These are phyloP conservation scores for Staphylotrichum tortipilum DNA, from an alignment of 495 filamentous ascomycete species.

Conservation along the genomic window DNA sequence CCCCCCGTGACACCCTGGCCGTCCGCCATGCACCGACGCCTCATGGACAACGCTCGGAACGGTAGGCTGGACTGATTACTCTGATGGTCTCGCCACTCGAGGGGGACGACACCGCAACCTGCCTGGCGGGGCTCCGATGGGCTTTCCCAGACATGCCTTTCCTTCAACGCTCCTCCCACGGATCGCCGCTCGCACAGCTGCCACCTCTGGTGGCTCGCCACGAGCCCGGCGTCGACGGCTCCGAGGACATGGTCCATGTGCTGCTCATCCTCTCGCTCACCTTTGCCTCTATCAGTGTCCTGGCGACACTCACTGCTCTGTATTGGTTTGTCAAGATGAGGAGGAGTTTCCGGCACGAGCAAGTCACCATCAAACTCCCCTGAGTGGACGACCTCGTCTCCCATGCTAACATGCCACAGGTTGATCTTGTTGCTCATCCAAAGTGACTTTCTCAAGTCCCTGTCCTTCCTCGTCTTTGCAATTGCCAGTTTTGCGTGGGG, in stretches of 20 bases:
- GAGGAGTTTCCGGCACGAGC: slow-evolving; percentile 66
- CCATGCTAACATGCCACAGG: slow-evolving; percentile 28
- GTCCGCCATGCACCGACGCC: slow-evolving; percentile 8
- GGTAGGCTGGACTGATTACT: slow-evolving; percentile 14
- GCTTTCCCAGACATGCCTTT: neutral
- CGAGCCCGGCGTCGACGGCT: neutral
- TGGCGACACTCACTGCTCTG: slow-evolving; percentile 42
- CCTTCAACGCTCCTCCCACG: neutral
- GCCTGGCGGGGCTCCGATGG: neutral
- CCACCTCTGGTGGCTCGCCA: neutral
- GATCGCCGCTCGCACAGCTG: neutral
- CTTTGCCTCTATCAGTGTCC: slow-evolving; percentile 43
- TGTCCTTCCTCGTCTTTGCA: slow-evolving; percentile 57
- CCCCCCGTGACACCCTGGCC: neutral
- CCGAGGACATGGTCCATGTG: slow-evolving; percentile 3
- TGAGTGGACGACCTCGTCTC: neutral
- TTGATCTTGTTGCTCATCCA: slow-evolving; percentile 63
- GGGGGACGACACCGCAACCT: neutral
- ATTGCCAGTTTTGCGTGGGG: slow-evolving; percentile 42
- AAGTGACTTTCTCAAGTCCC: slow-evolving; percentile 58
- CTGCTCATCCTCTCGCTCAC: slow-evolving; percentile 21
- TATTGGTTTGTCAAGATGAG: slow-evolving; percentile 73
- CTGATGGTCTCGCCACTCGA: slow-evolving; percentile 10
- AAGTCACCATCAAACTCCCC: slow-evolving; percentile 21
- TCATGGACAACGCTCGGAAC: slow-evolving; percentile 8